Conservation (phyloP, 495 filamentous ascomycete species). For the Viridothelium virens region DNA sequence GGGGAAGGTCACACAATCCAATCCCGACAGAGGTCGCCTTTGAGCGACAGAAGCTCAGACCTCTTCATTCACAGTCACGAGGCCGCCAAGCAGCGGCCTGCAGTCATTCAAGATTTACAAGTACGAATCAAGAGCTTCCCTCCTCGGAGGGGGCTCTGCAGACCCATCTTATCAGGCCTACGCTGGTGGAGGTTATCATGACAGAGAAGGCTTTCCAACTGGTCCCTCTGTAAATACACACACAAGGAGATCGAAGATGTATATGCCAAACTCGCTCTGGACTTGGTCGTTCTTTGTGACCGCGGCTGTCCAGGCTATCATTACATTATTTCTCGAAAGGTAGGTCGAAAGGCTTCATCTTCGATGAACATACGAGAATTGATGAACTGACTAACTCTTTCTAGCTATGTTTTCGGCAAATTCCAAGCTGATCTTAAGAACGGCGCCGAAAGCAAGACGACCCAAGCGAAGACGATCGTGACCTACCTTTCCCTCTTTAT, state of each 20-base stretch:
- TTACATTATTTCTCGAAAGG: slow-evolving; percentile 78
- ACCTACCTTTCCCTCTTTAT: slow-evolving; percentile 95
- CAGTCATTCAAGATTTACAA: slow-evolving; percentile 46
- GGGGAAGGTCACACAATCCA: not conserved
- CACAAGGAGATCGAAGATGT: slow-evolving; percentile 42
- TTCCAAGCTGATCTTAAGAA: slow-evolving; percentile 51
- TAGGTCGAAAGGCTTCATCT: slow-evolving; percentile 42
- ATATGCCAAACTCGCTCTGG: slow-evolving; percentile 73
- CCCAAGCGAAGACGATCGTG: slow-evolving; percentile 60
- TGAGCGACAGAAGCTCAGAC: not conserved
- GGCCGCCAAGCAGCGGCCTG: slow-evolving; percentile 8
- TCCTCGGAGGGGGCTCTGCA: slow-evolving; percentile 51
- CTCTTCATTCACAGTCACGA: not conserved
- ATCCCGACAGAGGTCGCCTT: not conserved
- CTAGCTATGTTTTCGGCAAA: slow-evolving; percentile 64
- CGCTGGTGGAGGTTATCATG: slow-evolving; percentile 43
- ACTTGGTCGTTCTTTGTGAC: slow-evolving; percentile 76
- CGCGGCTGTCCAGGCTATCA: slow-evolving; percentile 64
- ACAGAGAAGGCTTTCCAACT: slow-evolving; percentile 47
- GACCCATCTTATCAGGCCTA: slow-evolving; percentile 46
- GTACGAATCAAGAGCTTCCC: slow-evolving; percentile 56
- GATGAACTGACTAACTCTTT: slow-evolving; percentile 34
- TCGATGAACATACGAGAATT: not conserved
- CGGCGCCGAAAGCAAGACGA: slow-evolving; percentile 25
- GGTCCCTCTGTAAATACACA: slow-evolving; percentile 19